These are phyloP conservation scores for Coriaria nepalensis DNA, from an alignment of 306 rosid species.

Conservation along the genomic window DNA sequence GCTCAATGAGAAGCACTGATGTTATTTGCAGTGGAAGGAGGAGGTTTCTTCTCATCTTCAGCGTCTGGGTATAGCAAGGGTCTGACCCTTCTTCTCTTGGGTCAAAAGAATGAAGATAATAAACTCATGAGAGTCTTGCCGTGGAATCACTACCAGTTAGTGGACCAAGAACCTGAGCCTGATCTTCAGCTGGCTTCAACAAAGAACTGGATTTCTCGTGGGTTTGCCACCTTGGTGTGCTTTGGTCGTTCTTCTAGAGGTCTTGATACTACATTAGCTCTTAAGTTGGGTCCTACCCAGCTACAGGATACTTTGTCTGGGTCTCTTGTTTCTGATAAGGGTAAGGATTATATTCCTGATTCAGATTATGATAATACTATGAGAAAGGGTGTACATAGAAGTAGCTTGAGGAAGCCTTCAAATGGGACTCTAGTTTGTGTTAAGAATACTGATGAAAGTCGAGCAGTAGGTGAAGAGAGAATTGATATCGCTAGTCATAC, in stretches of 20 bases:
- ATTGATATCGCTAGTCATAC: slow-evolving; percentile 28
- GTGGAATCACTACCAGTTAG: slow-evolving; percentile 98
- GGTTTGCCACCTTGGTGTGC: slow-evolving; percentile 92
- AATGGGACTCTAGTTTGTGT: slow-evolving; percentile 25
- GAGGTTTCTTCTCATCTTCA: slow-evolving; percentile 97
- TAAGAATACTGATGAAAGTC: slow-evolving; percentile 31
- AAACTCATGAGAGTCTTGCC: slow-evolving; percentile 98
- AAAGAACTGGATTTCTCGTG: slow-evolving; percentile 61
- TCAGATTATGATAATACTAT: slow-evolving; percentile 24
- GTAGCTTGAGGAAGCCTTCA: slow-evolving; percentile 65
- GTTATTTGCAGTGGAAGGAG: slow-evolving; percentile 97
- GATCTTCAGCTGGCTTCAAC: slow-evolving; percentile 97
- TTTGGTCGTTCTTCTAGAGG: slow-evolving; percentile 88
- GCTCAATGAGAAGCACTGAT: slow-evolving; percentile 90
- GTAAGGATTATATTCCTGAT: slow-evolving; percentile 32
- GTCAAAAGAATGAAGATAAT: slow-evolving; percentile 64
- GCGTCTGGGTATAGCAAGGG: slow-evolving; percentile 98
- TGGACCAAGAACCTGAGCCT: slow-evolving; percentile 74
- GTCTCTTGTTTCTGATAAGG: slow-evolving; percentile 36
- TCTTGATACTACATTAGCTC: slow-evolving; percentile 64
- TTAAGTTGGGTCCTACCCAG: slow-evolving; percentile 78
- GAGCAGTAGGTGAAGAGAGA: slow-evolving; percentile 25
- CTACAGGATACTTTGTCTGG: slow-evolving; percentile 56
- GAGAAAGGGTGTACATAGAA: slow-evolving; percentile 48
- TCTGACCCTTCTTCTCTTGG: slow-evolving; percentile 85